Conservation (phyloP, 169 alveolate genomes). For the Plasmodium sp. region DNA sequence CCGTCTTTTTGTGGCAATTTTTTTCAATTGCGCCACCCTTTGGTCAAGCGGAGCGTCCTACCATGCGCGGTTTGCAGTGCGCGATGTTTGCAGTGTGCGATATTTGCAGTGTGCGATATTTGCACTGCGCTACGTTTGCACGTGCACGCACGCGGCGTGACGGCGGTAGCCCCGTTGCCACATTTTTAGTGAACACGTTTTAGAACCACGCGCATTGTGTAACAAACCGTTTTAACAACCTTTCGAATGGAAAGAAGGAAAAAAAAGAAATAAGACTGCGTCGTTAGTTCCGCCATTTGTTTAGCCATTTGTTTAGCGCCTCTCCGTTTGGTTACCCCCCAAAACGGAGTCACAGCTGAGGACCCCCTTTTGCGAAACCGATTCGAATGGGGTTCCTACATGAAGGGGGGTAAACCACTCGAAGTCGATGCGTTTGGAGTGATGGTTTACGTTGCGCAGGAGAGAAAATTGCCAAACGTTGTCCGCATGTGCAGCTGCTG, state of each 20-base stretch:
- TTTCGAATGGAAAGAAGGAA: not conserved
- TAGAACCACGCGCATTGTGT: not conserved
- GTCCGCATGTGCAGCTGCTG: not conserved
- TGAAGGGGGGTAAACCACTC: not conserved
- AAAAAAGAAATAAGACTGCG: not conserved
- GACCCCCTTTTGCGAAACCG: not conserved
- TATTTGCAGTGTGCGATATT: too few species aligned
- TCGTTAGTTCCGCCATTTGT: not conserved
- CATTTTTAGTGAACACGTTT: not conserved
- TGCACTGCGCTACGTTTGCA: not conserved
- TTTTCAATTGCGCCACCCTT: not conserved
- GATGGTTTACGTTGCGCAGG: not conserved
- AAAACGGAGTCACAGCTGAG: not conserved
- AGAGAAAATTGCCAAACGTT: not conserved
- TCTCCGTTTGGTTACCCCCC: not conserved
- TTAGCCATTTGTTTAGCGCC: not conserved
- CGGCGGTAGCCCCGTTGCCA: not conserved
- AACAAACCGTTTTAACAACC: not conserved
- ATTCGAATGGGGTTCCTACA: not conserved
- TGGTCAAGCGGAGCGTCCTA: not conserved
- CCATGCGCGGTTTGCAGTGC: not conserved
- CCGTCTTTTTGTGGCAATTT: not conserved
- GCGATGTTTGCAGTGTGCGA: too few species aligned
- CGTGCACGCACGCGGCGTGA: not conserved
- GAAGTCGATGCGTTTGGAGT: not conserved